Evolutionary conservation across 768 basidiomycete species (phyloP).

Genomic region (Auriscalpium microsporum): DNA sequence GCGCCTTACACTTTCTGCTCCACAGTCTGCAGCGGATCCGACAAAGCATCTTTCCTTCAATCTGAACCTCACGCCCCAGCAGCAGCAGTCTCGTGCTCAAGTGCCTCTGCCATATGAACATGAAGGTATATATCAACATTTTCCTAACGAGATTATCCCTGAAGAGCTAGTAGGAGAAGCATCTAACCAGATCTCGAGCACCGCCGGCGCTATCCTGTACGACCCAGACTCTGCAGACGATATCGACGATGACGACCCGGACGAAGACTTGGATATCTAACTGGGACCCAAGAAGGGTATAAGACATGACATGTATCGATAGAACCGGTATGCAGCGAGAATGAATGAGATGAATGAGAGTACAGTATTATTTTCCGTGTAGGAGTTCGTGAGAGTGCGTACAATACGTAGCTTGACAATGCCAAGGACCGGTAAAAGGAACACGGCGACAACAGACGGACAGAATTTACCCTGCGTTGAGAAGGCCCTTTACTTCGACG

Average conservation of each 20-base stretch:
- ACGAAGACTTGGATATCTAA: conserved; percentile 86
- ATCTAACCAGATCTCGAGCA: conserved; percentile 17
- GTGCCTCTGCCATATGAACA: conserved; percentile 90
- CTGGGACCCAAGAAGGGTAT: neutral
- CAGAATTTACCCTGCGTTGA: no score
- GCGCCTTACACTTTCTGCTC: conserved; percentile 1
- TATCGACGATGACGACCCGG: conserved; percentile 92
- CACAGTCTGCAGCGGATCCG: conserved; percentile 42
- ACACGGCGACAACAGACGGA: no score
- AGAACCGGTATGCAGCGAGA: no score
- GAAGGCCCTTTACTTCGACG: no score
- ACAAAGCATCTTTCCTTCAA: conserved; percentile 80
- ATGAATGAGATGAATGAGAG: no score
- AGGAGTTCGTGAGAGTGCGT: no score
- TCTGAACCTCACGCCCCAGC: conserved; percentile 71
- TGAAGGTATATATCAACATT: conserved; percentile 43
- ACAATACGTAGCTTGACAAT: no score
- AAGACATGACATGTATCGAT: no score
- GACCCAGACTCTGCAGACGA: conserved; percentile 93
- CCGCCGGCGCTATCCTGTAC: conserved; percentile 58
- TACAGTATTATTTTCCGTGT: no score
- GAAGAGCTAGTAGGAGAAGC: conserved; percentile 29
- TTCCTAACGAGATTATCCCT: neutral
- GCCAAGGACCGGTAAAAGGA: no score
- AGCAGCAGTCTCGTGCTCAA: conserved; percentile 67